Conservation (phyloP, 1,284 basidiomycete genomes). For the Anthracocystis walkeri region DNA sequence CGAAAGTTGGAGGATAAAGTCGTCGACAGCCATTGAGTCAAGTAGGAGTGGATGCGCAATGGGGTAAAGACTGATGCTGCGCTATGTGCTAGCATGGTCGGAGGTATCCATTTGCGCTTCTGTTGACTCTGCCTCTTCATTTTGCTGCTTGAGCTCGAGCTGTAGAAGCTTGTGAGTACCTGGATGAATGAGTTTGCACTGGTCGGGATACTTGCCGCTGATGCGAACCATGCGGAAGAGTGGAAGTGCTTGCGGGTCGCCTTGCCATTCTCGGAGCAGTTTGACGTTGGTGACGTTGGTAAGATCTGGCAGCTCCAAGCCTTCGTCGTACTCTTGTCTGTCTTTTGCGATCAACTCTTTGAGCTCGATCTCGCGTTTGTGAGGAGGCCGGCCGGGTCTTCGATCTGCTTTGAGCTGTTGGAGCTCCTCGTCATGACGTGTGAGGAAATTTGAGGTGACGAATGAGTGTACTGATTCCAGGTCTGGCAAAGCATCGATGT, state of each 20-base stretch:
- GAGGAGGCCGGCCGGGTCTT: conserved; percentile 59
- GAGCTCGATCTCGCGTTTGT: conserved; percentile 59
- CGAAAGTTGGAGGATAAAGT: too few relatives aligned
- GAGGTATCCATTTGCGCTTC: conserved; percentile 32
- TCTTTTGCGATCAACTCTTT: conserved; percentile 54
- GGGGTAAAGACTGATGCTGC: neutral
- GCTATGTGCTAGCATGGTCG: neutral
- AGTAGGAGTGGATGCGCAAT: neutral
- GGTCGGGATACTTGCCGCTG: conserved; percentile 55
- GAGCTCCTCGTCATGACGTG: conserved; percentile 61
- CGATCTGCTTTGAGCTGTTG: conserved; percentile 45
- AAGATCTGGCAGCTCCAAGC: conserved; percentile 65
- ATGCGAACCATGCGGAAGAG: conserved; percentile 66
- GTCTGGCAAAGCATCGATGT: conserved; percentile 56
- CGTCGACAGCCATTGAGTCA: too few relatives aligned
- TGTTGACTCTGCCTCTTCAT: neutral
- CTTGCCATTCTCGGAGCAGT: conserved; percentile 64
- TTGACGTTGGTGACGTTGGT: conserved; percentile 59
- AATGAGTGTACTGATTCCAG: conserved; percentile 61
- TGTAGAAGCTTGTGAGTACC: conserved; percentile 59
- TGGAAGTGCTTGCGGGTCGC: conserved; percentile 63
- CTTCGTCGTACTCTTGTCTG: conserved; percentile 58
- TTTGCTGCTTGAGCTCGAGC: conserved; percentile 30
- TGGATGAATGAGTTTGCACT: conserved; percentile 52
- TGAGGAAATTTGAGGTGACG: conserved; percentile 54